Conservation (phyloP, 805 yeast species). For the Saccharomycopsis capsularis region DNA sequence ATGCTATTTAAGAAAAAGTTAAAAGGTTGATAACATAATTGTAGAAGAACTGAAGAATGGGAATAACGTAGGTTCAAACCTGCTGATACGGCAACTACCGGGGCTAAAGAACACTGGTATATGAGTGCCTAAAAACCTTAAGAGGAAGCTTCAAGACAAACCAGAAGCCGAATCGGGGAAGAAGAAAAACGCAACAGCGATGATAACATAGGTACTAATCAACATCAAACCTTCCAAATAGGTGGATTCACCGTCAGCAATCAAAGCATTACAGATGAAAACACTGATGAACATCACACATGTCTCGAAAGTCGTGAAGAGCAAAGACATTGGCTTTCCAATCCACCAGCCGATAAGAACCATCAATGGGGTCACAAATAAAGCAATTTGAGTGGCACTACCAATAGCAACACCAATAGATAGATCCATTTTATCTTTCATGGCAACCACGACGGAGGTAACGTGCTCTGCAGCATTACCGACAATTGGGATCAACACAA, state of each 20-base stretch:
- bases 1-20: too few species aligned
- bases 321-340: conserved; percentile 86
- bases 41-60: too few species aligned
- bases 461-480: conserved; percentile 99
- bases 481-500: conserved; percentile 89
- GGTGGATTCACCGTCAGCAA: conserved; percentile 89
- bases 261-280: conserved; percentile 76
- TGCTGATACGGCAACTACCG: too few species aligned
- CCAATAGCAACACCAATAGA: conserved; percentile 97
- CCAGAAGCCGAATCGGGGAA: conserved; percentile 51
- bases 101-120: too few species aligned
- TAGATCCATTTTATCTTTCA: conserved; percentile 94
- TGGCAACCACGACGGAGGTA: conserved; percentile 90
- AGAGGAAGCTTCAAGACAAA: background rate
- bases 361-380: conserved; percentile 92
- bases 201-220: conserved; percentile 73
- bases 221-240: conserved; percentile 97
- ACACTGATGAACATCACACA: conserved; percentile 85
- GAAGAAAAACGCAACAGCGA: conserved; percentile 83
- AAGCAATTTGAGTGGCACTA: conserved; percentile 87
- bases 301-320: conserved; percentile 89
- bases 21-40: too few species aligned
- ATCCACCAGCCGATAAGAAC: conserved; percentile 87
- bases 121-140: too few species aligned
- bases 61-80: too few species aligned